Percentiles rank a stretch among this genome's conserved stretches.
Evolutionary conservation across 2,329 filamentous ascomycete genomes (phyloP).

Genomic region (Colletotrichum somersetense): DNA sequence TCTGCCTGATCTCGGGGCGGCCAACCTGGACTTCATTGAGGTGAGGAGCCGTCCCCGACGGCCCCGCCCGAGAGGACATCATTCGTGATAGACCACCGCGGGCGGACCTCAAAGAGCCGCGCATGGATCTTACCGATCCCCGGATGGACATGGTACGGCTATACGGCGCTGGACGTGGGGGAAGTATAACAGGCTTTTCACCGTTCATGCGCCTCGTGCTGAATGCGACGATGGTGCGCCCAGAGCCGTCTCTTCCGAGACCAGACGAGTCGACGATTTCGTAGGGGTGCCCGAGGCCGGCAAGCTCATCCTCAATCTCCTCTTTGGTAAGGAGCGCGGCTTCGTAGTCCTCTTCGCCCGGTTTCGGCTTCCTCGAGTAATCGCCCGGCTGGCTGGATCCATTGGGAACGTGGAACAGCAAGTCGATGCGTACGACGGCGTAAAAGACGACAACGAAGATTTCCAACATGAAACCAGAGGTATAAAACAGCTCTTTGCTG

Average conservation of each 20-base stretch:
- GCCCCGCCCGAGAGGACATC: conserved; percentile 13
- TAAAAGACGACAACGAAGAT: conserved; percentile 47
- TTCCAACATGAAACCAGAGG: conserved; percentile 52
- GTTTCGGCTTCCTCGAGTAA: conserved; percentile 61
- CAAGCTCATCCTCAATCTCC: conserved; percentile 32
- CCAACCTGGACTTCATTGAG: conserved; percentile 15
- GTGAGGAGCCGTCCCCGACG: conserved; percentile 5
- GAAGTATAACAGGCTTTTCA: conserved; percentile 24
- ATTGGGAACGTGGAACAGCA: conserved; percentile 49
- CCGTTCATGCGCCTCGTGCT: conserved; percentile 31
- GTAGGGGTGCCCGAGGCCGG: conserved; percentile 30
- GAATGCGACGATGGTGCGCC: conserved; percentile 34
- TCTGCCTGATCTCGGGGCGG: conserved; percentile 23
- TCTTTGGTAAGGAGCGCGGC: conserved; percentile 35
- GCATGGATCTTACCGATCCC: conserved; percentile 30
- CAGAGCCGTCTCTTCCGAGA: conserved; percentile 28
- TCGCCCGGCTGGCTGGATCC: conserved; percentile 47
- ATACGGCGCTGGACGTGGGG: conserved; percentile 27
- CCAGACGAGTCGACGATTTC: conserved; percentile 37
- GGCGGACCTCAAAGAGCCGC: conserved; percentile 27
- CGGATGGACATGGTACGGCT: conserved; percentile 30
- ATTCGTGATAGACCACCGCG: conserved; percentile 25
- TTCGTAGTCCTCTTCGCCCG: conserved; percentile 48
- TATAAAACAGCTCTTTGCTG: conserved; percentile 51
- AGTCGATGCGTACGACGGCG: conserved; percentile 47